Evolutionary conservation across 2,329 filamentous ascomycete genomes (phyloP), one percentile per base, ranked within the genome.

Genomic region (Botrytis elliptica): DNA sequence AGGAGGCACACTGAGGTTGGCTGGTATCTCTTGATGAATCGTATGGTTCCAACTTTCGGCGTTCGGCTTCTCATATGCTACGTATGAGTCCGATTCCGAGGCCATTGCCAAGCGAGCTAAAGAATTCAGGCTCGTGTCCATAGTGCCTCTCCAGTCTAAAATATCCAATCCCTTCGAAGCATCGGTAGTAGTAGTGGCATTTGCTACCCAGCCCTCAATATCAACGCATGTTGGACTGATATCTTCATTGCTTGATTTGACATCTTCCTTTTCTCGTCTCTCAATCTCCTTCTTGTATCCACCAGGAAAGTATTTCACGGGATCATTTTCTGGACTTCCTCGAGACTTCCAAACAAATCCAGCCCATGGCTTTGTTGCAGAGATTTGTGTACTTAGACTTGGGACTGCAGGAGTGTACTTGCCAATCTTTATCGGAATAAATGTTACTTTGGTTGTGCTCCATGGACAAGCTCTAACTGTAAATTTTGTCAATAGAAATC

Each of bases 391-490:
- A 49, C 71, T 57, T 16, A 7, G 33, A 16, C 25, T 55, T 49
- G 72, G 29, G 14, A 67, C 63, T 5, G 72, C 72, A n/a, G 73
- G 49, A 25, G 33, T 71, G 14, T 75, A 55, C 25, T 77, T 78
- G 4, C 46, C 29, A 12, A 46, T 3, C 22, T 72, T 69, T 22
- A 76, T 18, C 10, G 73, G 64, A 16, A 73, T 16, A 65, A 72
- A 76, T 3, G 9, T 20, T 12, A 46, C 63, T 38, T 74, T 75
- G 8, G 59, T 42, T 0, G 46, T 29, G 29, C 74, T 44, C n/a
- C 60, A 75, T 38, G 71, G 65, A 7, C 75, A 77, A 55, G 77
- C 78, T 42, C 77, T 75, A 12, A 79, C 67, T 4, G 75, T 77
- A 8, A 76, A 33, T 5, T 75, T 70, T 55, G 71, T 63, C 9